A percentile compares a stretch with the other conserved stretches of the same genome.
Evolutionary conservation across 768 basidiomycete species (phyloP).

Genomic region (Kwoniella botswanensis): DNA sequence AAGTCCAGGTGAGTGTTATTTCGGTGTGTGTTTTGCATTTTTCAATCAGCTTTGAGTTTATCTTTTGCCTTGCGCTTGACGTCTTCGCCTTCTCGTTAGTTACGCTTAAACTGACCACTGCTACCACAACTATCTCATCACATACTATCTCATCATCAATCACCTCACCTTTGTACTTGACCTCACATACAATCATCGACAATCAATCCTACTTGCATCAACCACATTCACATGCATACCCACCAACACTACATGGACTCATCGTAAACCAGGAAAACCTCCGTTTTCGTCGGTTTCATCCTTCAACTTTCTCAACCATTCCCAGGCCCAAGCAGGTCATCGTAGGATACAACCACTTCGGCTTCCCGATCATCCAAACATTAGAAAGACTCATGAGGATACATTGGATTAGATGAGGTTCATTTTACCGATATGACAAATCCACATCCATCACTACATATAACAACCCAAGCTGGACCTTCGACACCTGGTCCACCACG

Average conservation of each 20-base stretch:
- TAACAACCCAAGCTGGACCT: slow-evolving; percentile 25
- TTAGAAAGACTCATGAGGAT: not conserved
- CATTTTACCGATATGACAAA: slow-evolving; percentile 8
- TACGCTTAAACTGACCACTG: too few species aligned
- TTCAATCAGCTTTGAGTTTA: too few species aligned
- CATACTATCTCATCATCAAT: not conserved
- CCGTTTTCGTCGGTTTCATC: not conserved
- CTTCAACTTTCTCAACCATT: not conserved
- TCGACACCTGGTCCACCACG: slow-evolving; percentile 28
- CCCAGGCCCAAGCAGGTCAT: not conserved
- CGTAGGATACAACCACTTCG: not conserved
- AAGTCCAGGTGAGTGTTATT: not conserved
- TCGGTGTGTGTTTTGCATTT: not conserved
- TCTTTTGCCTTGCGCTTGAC: not conserved
- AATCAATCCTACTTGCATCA: not conserved
- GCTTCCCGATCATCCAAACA: not conserved
- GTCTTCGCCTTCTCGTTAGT: not conserved
- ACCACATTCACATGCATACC: not conserved
- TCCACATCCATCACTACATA: slow-evolving; percentile 20
- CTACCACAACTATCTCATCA: not conserved
- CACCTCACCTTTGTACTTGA: not conserved
- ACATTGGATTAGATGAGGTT: not conserved
- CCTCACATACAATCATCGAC: not conserved
- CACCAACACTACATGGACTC: not conserved
- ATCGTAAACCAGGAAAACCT: not conserved